Conservation (phyloP, 2,329 filamentous ascomycete genomes). For the Colletotrichum lindemuthianum region DNA sequence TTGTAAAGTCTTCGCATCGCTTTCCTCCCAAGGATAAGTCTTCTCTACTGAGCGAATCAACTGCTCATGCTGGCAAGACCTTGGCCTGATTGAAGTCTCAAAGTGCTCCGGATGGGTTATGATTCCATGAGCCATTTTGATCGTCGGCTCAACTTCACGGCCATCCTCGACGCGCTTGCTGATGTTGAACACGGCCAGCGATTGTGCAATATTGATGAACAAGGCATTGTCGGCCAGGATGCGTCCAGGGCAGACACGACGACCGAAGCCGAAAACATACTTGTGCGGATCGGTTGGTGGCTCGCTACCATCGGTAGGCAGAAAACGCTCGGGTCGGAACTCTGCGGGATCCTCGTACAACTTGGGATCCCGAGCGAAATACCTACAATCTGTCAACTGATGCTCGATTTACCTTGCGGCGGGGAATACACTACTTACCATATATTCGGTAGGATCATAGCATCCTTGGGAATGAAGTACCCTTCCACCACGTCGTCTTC, state of each 20-base stretch:
- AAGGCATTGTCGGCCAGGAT: conserved; percentile 37
- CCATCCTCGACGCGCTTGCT: conserved; percentile 47
- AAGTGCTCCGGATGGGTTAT: conserved; percentile 34
- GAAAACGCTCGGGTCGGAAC: conserved; percentile 48
- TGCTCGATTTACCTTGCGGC: not conserved
- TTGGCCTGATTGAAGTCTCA: conserved; percentile 23
- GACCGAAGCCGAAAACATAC: conserved; percentile 38
- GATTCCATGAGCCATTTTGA: conserved; percentile 22
- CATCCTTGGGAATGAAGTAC: conserved; percentile 32
- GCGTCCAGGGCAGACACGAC: conserved; percentile 38
- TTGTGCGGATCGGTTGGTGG: conserved; percentile 34
- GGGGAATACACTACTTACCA: conserved; percentile 50
- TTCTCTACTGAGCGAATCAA: conserved; percentile 30
- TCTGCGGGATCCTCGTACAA: conserved; percentile 61
- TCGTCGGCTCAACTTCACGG: conserved; percentile 42
- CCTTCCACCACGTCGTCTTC: conserved; percentile 35
- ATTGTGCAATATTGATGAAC: conserved; percentile 48
- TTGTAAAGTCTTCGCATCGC: conserved; percentile 23
- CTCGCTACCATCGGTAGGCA: conserved; percentile 35
- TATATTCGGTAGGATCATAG: conserved; percentile 38
- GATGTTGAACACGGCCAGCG: conserved; percentile 58
- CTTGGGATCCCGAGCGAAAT: conserved; percentile 68
- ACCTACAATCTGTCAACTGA: not conserved
- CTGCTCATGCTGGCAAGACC: conserved; percentile 28
- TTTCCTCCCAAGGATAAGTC: conserved; percentile 32